Evolutionary conservation across 768 basidiomycete species (phyloP).

Genomic region (Lactifluus pinguis): DNA sequence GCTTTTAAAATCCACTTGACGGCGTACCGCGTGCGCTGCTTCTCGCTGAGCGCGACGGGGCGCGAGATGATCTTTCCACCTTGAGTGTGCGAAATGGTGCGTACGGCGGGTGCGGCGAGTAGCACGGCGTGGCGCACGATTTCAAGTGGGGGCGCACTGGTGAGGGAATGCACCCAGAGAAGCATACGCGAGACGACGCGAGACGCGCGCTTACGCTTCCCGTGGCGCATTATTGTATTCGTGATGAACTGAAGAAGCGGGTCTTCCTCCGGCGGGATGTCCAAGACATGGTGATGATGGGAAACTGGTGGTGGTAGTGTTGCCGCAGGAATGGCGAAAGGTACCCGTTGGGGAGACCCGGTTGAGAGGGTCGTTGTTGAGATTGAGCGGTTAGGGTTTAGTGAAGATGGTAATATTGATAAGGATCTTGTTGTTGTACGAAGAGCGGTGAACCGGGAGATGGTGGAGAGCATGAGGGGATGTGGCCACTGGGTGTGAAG

Average conservation of each 20-base stretch:
- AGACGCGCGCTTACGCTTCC: slow-evolving; percentile 53
- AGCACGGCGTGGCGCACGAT: slow-evolving; percentile 67
- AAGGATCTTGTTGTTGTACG: slow-evolving; percentile 9
- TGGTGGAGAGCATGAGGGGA: not conserved
- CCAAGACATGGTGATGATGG: slow-evolving; percentile 17
- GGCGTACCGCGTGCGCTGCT: slow-evolving; percentile 65
- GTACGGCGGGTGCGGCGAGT: slow-evolving; percentile 62
- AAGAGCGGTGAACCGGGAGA: not conserved
- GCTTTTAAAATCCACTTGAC: slow-evolving; percentile 65
- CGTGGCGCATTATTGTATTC: slow-evolving; percentile 51
- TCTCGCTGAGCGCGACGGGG: slow-evolving; percentile 69
- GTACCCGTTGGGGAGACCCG: not conserved
- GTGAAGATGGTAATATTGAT: slow-evolving; percentile 6
- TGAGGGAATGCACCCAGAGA: slow-evolving; percentile 63
- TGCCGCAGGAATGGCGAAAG: not conserved
- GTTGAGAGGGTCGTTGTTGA: not conserved
- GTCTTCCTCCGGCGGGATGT: slow-evolving; percentile 67
- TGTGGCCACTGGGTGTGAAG: not conserved
- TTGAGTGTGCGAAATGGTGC: slow-evolving; percentile 45
- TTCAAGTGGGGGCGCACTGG: slow-evolving; percentile 69
- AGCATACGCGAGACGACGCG: slow-evolving; percentile 52
- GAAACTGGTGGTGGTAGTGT: not conserved
- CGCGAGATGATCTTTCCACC: slow-evolving; percentile 57
- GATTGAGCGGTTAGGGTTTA: not conserved
- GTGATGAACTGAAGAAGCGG: slow-evolving; percentile 65